A percentile compares a stretch with the other conserved stretches of the same genome.
Evolutionary conservation across 805 yeast genomes (phyloP).

Genomic region (Schwanniomyces sp.): DNA sequence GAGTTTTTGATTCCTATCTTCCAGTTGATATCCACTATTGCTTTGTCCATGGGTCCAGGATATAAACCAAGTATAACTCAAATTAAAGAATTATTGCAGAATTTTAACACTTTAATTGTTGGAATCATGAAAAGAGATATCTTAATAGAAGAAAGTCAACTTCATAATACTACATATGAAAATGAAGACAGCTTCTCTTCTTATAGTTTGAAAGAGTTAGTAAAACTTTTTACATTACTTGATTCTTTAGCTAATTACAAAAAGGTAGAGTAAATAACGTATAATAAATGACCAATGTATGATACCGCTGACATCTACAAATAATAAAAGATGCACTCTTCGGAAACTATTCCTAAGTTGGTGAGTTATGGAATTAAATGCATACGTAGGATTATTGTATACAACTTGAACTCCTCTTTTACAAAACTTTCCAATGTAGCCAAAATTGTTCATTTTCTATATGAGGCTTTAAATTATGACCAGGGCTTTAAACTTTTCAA

Average conservation of each 20-base stretch:
- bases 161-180: slow-evolving; percentile 7
- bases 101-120: slow-evolving; percentile 54
- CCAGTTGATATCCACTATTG: slow-evolving; percentile 65
- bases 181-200: slow-evolving; percentile 26
- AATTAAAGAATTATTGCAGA: slow-evolving; percentile 50
- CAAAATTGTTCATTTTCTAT: no score
- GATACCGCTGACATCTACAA: background rate
- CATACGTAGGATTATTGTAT: no score
- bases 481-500: no score
- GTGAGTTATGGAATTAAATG: no score
- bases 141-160: slow-evolving; percentile 24
- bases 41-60: slow-evolving; percentile 76
- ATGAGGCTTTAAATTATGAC: no score
- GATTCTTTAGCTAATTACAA: slow-evolving; percentile 39
- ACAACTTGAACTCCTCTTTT: no score
- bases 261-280: background rate
- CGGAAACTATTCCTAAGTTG: no score
- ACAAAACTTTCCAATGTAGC: no score
- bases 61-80: slow-evolving; percentile 58
- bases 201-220: slow-evolving; percentile 50
- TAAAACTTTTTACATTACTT: slow-evolving; percentile 53
- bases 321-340: no score
- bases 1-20: slow-evolving; percentile 73
- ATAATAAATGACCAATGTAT: background rate
- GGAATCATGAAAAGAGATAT: slow-evolving; percentile 65